Base-by-base conservation (phyloP, 192 early-diverging fungal species). In the Backusella tuberculispora region DNA sequence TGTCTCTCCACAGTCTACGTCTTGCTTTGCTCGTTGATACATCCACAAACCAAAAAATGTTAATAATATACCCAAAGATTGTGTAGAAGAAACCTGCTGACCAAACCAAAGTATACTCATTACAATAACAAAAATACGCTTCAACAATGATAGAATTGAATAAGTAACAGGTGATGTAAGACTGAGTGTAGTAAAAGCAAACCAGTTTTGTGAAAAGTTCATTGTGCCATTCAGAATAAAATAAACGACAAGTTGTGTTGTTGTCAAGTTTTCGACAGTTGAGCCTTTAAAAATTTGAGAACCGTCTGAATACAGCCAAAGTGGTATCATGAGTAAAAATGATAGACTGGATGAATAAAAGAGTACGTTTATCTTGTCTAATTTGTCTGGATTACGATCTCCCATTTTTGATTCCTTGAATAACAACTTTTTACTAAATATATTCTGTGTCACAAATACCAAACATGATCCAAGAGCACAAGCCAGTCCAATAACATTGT, bases 61-160 rank as follows among this genome's bases (percentile, higher is more conserved):
- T 74, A 95, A 53, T 14, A 83, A 68, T 24, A 97, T 93, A 42
- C 95, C 95, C 50, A 89, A 67, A 48, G 85, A 90, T 78, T 97
- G 95, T 3, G 90, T 76, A 1, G 78, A 60, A 15, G 86, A 83
- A 6, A 95, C 87, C n/a, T 86, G 80, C 76, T 97, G 93, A 48
- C 90, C 89, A 80, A 95, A 95, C 83, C 92, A 97, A 13, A 94
- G 64, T 43, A 97, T 94, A 63, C 87, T 85, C 38, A 92, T 92
- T 24, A 90, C 87, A 81, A 97, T 96, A 42, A 97, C 95, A 75
- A 94, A 88, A 66, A 97, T 95, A 17, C 95, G 89, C 83, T 97
- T 97, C 67, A 95, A 80, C 70, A 97, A 85, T 3, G 91, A 92
- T 12, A 93, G 89, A 65, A 97, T 93, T 17, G 91, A 92, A 78